Evolutionary conservation across 2,329 filamentous ascomycete species (phyloP), one percentile per base, ranked within the genome.

Genomic region (Hypomyces rosellus): DNA sequence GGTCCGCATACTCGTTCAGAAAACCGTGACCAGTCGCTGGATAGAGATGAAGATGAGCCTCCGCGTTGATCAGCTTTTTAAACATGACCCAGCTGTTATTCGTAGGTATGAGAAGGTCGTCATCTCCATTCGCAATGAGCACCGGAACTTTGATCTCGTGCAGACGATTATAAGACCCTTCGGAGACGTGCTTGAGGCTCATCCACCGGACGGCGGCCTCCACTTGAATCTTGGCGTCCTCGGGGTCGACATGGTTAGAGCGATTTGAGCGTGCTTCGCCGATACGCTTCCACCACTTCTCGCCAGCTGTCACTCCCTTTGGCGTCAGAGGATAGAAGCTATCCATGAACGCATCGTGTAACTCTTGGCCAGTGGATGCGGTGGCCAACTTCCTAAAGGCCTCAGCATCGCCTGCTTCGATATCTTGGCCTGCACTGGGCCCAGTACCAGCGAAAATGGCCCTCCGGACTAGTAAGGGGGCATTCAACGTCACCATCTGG

Each of bases 361-460:
- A 11, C 25, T 46, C 36, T 3, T 38, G 12, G 6, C 20, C 11
- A 9, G 45, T 46, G 22, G 8, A 33, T 33, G n/a, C n/a, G 22
- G 6, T 13, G 33, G 48, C 22, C 9, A 41, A 14, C n/a, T 37
- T 40, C 0, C 66, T 61, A 5, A 34, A 37, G 30, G 59, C 61
- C 1, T 64, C 44, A 5, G 63, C 61, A 14, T 34, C 33, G 18
- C 34, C 36, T 18, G 48, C 51, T 7, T 57, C 55, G 1, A 69
- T 63, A 4, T 66, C 70, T 13, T 64, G 55, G 3, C 70, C 69
- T 4, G 57, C 57, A 44, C 70, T 74, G 0, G 71, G 66, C 14
- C 54, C 65, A 2, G 73, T 72, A 2, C 74, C 74, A 11, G 69
- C 72, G 9, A 77, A 60, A 22, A 77, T 63, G 6, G 75, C 59